Evolutionary conservation across 805 yeast genomes (phyloP).

Genomic region (Tetrapisispora namnaoensis): DNA sequence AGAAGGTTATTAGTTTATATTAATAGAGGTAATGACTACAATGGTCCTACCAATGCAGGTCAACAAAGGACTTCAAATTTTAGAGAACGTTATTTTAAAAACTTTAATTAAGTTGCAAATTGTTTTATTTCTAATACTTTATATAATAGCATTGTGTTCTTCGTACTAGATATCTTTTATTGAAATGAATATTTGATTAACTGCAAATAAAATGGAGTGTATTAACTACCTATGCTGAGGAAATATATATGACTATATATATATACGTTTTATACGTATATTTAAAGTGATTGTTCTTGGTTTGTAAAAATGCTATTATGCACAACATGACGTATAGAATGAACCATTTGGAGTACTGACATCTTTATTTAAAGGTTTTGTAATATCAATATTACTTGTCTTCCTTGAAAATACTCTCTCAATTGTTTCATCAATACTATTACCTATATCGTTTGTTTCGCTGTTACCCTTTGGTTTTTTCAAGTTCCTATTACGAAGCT

Average conservation of each 20-base stretch:
- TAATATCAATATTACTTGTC: constrained; percentile 10
- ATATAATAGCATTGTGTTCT: not conserved
- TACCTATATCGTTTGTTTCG: not conserved
- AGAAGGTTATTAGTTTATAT: constrained; percentile 75
- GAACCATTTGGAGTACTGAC: constrained; percentile 9
- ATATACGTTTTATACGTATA: not conserved
- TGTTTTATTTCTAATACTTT: not conserved
- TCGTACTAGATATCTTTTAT: not conserved
- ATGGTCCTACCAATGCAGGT: constrained; percentile 38
- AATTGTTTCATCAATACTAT: not conserved
- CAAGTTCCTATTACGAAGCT: not conserved
- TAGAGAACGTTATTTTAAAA: constrained; percentile 66
- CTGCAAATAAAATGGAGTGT: not conserved
- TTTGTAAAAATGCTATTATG: not conserved
- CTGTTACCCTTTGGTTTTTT: not conserved
- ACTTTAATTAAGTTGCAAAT: constrained; percentile 35
- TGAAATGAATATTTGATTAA: not conserved
- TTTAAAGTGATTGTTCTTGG: not conserved
- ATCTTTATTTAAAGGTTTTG: constrained; percentile 22
- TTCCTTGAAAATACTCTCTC: not conserved
- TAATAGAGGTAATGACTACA: constrained; percentile 46
- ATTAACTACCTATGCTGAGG: not conserved
- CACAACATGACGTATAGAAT: constrained; percentile 4
- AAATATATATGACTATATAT: not conserved
- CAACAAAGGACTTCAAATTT: constrained; percentile 46